These are phyloP conservation scores for Ustilago xerochloae DNA, from an alignment of 1,284 basidiomycete species.

Conservation along the genomic window DNA sequence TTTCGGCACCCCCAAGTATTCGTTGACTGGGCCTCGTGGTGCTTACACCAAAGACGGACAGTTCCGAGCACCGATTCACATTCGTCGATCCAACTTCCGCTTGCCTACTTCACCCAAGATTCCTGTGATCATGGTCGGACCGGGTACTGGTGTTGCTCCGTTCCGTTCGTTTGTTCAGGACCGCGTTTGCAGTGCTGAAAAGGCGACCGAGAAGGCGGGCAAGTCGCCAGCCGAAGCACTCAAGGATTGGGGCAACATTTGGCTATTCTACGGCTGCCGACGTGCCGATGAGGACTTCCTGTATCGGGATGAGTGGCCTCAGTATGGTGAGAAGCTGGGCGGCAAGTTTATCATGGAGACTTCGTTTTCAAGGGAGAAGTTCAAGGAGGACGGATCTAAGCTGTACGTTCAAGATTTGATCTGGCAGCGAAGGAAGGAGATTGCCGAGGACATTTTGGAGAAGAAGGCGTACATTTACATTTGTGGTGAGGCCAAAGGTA, in stretches of 20 bases:
- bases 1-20: constrained; percentile 77
- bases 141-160: constrained; percentile 95
- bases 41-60: constrained; percentile 76
- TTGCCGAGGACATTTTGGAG: constrained; percentile 88
- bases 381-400: constrained; percentile 86
- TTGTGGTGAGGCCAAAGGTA: constrained; percentile 95
- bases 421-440: constrained; percentile 70
- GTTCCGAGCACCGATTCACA: constrained; percentile 91
- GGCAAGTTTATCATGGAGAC: constrained; percentile 89
- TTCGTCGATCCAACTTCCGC: constrained; percentile 94
- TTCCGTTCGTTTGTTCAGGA: constrained; percentile 99
- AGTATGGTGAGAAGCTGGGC: constrained; percentile 84
- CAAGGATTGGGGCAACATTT: constrained; percentile 92
- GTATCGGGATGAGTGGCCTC: constrained; percentile 93
- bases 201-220: constrained; percentile 84
- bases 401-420: constrained; percentile 91
- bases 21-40: constrained; percentile 87
- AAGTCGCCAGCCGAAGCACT: constrained; percentile 89
- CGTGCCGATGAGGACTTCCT: constrained; percentile 87
- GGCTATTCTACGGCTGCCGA: constrained; percentile 95
- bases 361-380: constrained; percentile 85
- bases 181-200: constrained; percentile 91
- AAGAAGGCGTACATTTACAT: constrained; percentile 81
- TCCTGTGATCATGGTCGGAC: constrained; percentile 98
- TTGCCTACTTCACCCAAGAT: constrained; percentile 97